Percentiles rank a stretch among this genome's conserved stretches.
phyloP scores from a whole-genome alignment of 2,329 filamentous ascomycete genomes.

The Nannizziopsis barbatae region DNA sequence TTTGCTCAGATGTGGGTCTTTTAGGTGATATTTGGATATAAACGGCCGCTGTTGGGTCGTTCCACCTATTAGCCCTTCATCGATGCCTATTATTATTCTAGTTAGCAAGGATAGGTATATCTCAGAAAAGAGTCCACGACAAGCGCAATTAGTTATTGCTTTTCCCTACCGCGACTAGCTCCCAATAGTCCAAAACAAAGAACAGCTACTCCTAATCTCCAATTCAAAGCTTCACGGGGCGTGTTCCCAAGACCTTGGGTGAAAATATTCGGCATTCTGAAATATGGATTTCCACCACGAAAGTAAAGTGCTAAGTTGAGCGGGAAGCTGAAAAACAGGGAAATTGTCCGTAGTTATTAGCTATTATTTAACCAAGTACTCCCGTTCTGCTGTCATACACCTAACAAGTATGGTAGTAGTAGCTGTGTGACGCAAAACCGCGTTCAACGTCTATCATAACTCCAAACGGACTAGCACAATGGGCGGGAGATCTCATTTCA shows the following conservation, averaged over 20 bases:
- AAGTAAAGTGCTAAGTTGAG: background rate
- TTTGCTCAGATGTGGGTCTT: constrained; percentile 36
- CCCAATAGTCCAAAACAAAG: constrained; percentile 64
- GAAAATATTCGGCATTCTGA: constrained; percentile 58
- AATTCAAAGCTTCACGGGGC: constrained; percentile 62
- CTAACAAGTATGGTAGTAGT: too few relatives aligned
- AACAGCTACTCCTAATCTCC: constrained; percentile 67
- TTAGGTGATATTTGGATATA: constrained; percentile 47
- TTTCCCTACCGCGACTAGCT: constrained; percentile 51
- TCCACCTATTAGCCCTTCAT: constrained; percentile 66
- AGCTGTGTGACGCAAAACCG: background rate
- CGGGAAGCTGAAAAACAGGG: background rate
- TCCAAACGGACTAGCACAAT: background rate
- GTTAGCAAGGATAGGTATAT: background rate
- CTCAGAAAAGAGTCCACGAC: too few relatives aligned
- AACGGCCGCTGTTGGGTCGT: constrained; percentile 59
- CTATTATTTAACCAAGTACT: too few relatives aligned
- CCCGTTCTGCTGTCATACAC: too few relatives aligned
- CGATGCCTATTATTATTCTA: constrained; percentile 36
- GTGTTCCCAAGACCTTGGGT: constrained; percentile 52
- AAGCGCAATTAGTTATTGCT: too few relatives aligned
- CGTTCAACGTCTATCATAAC: background rate
- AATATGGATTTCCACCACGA: constrained; percentile 21
- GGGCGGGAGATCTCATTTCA: too few relatives aligned
- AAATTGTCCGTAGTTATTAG: too few relatives aligned